A percentile compares a stretch with the other conserved stretches of the same genome.
Evolutionary conservation across 140 eudicot genomes (phyloP).

Genomic region (Bidens hawaiensis): DNA sequence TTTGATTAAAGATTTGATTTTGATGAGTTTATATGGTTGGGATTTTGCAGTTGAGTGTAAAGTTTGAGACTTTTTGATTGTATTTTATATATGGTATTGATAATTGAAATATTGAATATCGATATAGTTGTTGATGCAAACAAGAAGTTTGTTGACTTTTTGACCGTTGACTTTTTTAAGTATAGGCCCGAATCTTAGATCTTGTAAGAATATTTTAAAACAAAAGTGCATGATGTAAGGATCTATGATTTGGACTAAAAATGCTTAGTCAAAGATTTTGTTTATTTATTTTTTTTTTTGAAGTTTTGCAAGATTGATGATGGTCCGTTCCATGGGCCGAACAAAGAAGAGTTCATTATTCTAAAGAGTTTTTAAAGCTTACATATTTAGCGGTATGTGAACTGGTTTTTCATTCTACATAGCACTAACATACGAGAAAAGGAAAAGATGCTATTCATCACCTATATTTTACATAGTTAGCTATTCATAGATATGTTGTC

Average conservation of each 20-base stretch:
- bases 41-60: background rate
- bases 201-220: background rate
- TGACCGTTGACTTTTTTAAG: too few species aligned
- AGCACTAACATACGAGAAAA: background rate
- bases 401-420: conserved; percentile 1
- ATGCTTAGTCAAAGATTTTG: background rate
- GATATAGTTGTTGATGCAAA: background rate
- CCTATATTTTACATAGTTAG: background rate
- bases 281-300: background rate
- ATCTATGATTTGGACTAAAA: background rate
- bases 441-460: conserved; percentile 6
- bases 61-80: conserved; percentile 1
- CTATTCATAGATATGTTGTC: background rate
- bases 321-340: background rate
- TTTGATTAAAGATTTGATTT: background rate
- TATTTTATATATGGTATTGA: conserved; percentile 5
- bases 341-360: background rate
- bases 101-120: too few species aligned
- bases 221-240: background rate
- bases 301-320: background rate
- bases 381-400: background rate
- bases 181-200: background rate
- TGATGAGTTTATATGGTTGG: conserved; percentile 1
- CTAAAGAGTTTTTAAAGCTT: background rate
- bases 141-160: background rate